phyloP scores from a whole-genome alignment of 495 filamentous ascomycete species.

The Podospora didyma region DNA sequence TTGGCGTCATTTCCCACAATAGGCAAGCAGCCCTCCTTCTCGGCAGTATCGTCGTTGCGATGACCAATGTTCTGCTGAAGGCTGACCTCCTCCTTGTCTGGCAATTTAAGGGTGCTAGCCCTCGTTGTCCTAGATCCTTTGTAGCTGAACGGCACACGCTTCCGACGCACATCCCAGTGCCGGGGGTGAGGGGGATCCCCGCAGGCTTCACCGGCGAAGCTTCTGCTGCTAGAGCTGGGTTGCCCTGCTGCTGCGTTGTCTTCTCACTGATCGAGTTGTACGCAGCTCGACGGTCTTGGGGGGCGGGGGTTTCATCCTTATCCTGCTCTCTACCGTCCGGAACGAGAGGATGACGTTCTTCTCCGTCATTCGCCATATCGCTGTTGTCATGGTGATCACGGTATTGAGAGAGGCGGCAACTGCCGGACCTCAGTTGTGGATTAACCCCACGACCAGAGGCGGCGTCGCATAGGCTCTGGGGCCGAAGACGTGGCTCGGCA shows the following conservation, averaged over 20 bases:
- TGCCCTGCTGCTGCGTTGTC: no score
- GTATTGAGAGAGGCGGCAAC: slow-evolving; percentile 1
- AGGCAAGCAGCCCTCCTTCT: slow-evolving; percentile 8
- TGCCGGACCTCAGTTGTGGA: neutral
- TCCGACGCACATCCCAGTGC: no score
- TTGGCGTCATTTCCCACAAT: slow-evolving; percentile 9
- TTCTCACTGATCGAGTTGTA: no score
- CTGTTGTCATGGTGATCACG: no score
- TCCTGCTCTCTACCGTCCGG: slow-evolving; percentile 3
- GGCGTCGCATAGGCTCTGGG: neutral
- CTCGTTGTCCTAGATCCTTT: no score
- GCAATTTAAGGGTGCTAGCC: slow-evolving; percentile 4
- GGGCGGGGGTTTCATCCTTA: neutral
- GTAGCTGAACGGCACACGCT: neutral
- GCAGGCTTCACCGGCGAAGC: no score
- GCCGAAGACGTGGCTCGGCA: slow-evolving; percentile 4
- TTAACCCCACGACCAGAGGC: neutral
- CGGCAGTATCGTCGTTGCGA: slow-evolving; percentile 8
- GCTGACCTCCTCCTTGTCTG: slow-evolving; percentile 6
- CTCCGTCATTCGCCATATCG: slow-evolving; percentile 2
- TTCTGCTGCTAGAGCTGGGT: no score
- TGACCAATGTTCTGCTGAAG: slow-evolving; percentile 3
- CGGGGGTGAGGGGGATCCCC: no score
- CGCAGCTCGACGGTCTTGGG: no score
- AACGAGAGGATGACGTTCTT: slow-evolving; percentile 1